phyloP scores from a whole-genome alignment of 75 land plant genomes.

The Pinus tabuliformis region DNA sequence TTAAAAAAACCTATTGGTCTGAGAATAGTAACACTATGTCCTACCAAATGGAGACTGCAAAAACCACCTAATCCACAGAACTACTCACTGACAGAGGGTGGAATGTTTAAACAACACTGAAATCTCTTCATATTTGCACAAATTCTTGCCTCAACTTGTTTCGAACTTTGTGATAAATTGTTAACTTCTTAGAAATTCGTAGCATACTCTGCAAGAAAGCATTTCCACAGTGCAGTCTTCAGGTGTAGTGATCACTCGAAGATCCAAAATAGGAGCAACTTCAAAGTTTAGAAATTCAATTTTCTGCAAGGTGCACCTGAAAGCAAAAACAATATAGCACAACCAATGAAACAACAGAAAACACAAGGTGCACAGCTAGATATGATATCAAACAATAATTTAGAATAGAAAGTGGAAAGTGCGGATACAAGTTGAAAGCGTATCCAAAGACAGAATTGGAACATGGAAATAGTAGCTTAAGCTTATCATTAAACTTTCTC shows the following conservation, averaged over 20 bases:
- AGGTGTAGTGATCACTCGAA: constrained; percentile 49
- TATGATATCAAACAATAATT: not conserved
- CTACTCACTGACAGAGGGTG: too few species aligned
- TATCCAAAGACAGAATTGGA: not conserved
- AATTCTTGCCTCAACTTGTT: not conserved
- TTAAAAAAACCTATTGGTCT: too few species aligned
- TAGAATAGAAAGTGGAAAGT: not conserved
- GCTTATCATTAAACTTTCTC: too few species aligned
- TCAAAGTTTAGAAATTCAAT: constrained; percentile 61
- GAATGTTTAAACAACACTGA: not conserved
- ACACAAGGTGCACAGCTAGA: not conserved
- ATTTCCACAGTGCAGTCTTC: constrained; percentile 67
- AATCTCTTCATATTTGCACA: not conserved
- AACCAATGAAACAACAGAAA: not conserved
- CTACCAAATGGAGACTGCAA: too few species aligned
- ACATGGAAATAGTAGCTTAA: not conserved
- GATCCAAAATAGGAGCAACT: constrained; percentile 68
- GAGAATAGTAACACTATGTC: too few species aligned
- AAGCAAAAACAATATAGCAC: constrained; percentile 4
- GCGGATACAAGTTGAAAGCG: not conserved
- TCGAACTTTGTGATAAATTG: constrained; percentile 2
- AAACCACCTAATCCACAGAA: too few species aligned
- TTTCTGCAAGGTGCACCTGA: constrained; percentile 65
- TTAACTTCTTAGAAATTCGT: not conserved
- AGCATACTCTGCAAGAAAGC: constrained; percentile 76